Percentiles rank a stretch among this genome's conserved stretches.
Evolutionary conservation across 169 alveolate genomes (phyloP).

Genomic region (Amoebophrya sp.): DNA sequence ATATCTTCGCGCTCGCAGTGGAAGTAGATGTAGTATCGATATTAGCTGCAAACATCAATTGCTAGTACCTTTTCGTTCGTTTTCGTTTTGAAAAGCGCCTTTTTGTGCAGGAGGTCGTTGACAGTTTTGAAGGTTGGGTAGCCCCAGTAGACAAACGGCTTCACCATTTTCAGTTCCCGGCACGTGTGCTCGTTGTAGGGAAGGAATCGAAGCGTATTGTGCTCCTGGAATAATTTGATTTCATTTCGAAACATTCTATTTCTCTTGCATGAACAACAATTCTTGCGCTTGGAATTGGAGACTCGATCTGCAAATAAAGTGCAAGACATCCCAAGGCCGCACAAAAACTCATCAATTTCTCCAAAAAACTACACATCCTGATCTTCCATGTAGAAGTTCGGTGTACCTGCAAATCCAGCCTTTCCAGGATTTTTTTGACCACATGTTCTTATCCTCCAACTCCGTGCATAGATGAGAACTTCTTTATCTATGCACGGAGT

Average conservation of each 20-base stretch:
- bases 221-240: neutral
- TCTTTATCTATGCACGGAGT: too few species aligned
- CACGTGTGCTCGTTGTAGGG: neutral
- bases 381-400: neutral
- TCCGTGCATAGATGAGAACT: too few species aligned
- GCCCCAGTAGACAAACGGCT: conserved; percentile 17
- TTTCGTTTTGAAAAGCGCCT: neutral
- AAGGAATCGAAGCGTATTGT: neutral
- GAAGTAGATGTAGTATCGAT: neutral
- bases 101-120: neutral
- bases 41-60: neutral
- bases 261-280: too few species aligned
- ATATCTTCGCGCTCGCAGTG: too few species aligned
- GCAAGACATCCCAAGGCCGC: too few species aligned
- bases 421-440: neutral
- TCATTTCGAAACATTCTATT: too few species aligned
- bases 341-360: too few species aligned
- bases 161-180: neutral
- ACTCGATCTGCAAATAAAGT: too few species aligned
- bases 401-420: neutral
- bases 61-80: neutral
- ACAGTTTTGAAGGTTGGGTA: neutral
- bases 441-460: neutral
- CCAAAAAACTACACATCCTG: too few species aligned
- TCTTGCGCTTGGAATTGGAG: too few species aligned